Percentiles rank a stretch among this genome's conserved stretches.
phyloP scores from a whole-genome alignment of 495 filamentous ascomycete species.

The Penicillium argentinense region DNA sequence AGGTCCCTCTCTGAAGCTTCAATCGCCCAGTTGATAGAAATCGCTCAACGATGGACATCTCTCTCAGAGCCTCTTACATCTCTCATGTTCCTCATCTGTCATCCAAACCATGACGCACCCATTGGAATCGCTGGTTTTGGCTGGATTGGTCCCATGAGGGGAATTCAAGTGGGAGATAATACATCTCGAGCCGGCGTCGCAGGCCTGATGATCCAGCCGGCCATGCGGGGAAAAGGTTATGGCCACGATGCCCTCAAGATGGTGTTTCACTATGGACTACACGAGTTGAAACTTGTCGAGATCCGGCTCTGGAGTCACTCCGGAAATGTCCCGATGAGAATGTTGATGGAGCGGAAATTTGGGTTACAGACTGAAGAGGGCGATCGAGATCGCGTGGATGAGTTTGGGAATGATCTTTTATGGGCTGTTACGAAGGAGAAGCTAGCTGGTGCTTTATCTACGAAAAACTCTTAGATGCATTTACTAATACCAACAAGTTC shows the following conservation, averaged over 20 bases:
- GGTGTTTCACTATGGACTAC: slow-evolving; percentile 6
- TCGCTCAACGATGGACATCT: slow-evolving; percentile 6
- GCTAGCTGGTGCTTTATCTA: too few relatives aligned
- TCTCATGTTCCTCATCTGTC: slow-evolving; percentile 3
- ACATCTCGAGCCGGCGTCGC: neutral
- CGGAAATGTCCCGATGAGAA: slow-evolving; percentile 4
- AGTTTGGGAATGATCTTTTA: slow-evolving; percentile 10
- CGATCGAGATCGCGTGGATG: too few relatives aligned
- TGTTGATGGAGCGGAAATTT: slow-evolving; percentile 8
- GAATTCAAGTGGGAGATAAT: neutral
- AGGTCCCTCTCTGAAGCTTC: slow-evolving; percentile 4
- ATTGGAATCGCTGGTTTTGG: slow-evolving; percentile 9
- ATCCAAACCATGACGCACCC: neutral
- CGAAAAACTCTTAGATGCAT: too few relatives aligned
- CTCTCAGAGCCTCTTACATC: neutral
- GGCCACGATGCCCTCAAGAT: slow-evolving; percentile 2
- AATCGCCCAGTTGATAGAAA: neutral
- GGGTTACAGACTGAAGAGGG: neutral
- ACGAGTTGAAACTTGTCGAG: slow-evolving; percentile 1
- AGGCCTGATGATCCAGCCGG: neutral
- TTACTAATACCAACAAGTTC: too few relatives aligned
- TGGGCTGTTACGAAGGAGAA: slow-evolving; percentile 3
- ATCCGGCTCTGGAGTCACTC: slow-evolving; percentile 5
- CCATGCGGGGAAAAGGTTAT: neutral
- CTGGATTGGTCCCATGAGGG: slow-evolving; percentile 5